Evolutionary conservation across 495 filamentous ascomycete genomes (phyloP).

Genomic region (Annulohypoxylon maeteangense): DNA sequence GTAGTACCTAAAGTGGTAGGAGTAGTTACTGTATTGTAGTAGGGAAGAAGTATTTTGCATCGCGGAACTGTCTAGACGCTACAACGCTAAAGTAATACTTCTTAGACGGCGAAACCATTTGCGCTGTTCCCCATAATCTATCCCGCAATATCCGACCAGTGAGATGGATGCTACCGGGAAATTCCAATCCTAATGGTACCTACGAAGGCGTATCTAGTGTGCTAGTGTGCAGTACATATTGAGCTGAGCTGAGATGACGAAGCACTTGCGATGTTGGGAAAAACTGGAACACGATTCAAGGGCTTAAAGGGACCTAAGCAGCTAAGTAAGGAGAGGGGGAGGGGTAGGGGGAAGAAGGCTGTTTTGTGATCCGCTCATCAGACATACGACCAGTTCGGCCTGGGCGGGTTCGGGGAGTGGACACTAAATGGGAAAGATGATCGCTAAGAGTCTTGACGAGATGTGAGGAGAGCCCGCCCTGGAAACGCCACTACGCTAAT

Average conservation of each 20-base stretch:
- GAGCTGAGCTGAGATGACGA: slow-evolving; percentile 40
- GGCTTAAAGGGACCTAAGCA: neutral
- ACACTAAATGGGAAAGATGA: slow-evolving; percentile 42
- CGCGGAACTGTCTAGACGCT: slow-evolving; percentile 35
- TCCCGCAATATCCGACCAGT: slow-evolving; percentile 33
- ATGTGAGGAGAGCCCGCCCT: slow-evolving; percentile 27
- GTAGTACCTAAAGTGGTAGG: slow-evolving; percentile 13
- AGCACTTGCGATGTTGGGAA: slow-evolving; percentile 31
- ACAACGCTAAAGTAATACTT: slow-evolving; percentile 11
- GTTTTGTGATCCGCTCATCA: slow-evolving; percentile 43
- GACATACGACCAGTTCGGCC: slow-evolving; percentile 41
- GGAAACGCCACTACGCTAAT: slow-evolving; percentile 29
- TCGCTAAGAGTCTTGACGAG: slow-evolving; percentile 40
- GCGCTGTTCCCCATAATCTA: slow-evolving; percentile 29
- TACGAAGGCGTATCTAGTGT: neutral
- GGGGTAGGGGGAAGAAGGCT: slow-evolving; percentile 23
- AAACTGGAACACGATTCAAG: slow-evolving; percentile 37
- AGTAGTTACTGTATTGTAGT: too few species aligned
- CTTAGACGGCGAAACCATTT: slow-evolving; percentile 19
- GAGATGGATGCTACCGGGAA: slow-evolving; percentile 26
- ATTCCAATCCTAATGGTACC: slow-evolving; percentile 12
- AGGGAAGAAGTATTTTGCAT: slow-evolving; percentile 24
- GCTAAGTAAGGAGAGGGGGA: slow-evolving; percentile 16
- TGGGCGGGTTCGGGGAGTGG: slow-evolving; percentile 41
- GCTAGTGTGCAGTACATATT: neutral